Base-by-base conservation (phyloP, 805 yeast genomes). In the Spathaspora girioi region DNA sequence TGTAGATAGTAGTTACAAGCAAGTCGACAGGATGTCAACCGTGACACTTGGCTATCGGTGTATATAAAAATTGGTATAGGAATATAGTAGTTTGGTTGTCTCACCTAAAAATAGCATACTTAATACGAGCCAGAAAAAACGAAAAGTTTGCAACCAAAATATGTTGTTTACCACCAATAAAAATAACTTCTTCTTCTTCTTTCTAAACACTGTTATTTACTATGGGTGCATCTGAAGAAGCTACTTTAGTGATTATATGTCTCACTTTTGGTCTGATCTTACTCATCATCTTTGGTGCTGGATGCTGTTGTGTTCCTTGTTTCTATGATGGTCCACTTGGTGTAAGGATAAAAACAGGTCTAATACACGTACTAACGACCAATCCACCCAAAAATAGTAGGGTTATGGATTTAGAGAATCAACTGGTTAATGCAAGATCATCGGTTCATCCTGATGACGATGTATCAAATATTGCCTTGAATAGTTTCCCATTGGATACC, bases 141-240 rank as follows among this genome's bases (percentile, higher is more conserved):
- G n/a, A n/a, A n/a, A 35, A 20, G 31, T 51, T 51, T 49, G 51
- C 54, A 51, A 51, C 51, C 51, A 48, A 45, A 42, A 17, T 19
- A 40, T 14, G 7, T 8, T 19, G 27, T 42, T 42, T 42, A 42
- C 44, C 11, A 10, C 17, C 44, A 42, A 35, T 11, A n/a, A 35
- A 15, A 17, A 35, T n/a, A 35, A 15, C 40, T 18, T 18, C 18
- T 35, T n/a, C 40, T 35, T 35, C 40, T 35, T 15, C 15, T 12
- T 35, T 32, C 15, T 14, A 5, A 41, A 5, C 43, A 8, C 44
- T 7, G 20, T 23, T 11, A 45, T 29, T 5, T 29, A 45, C 46
- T 3, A 45, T 45, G 43, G 38, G 45, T 45, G n/a, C 43, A 38
- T 47, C 50, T 17, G 47, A 45, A 12, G 45, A 41, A 11, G 54